Evolutionary conservation across 306 rosid species (phyloP).

Genomic region (Dalbergia cochinchinensis): DNA sequence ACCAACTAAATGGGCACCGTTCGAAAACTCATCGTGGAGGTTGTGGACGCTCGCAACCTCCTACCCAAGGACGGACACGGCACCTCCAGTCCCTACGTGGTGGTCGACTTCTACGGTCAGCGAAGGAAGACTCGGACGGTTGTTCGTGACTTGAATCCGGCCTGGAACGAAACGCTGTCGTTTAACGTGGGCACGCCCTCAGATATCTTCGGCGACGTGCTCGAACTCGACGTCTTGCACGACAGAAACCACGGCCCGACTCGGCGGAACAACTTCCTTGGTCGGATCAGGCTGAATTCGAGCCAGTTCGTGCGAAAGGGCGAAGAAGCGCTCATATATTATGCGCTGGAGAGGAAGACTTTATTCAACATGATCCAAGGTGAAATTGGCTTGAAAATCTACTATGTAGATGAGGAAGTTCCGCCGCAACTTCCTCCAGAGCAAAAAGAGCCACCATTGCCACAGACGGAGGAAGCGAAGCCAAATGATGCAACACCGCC

Average conservation of each 20-base stretch:
- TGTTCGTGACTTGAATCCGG: conserved; percentile 68
- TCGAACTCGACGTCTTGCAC: conserved; percentile 75
- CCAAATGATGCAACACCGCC: background rate
- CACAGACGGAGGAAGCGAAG: conserved; percentile 41
- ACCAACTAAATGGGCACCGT: conserved; percentile 48
- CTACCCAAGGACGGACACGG: conserved; percentile 82
- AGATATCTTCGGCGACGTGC: conserved; percentile 65
- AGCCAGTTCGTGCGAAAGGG: conserved; percentile 79
- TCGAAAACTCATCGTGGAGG: conserved; percentile 75
- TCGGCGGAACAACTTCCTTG: conserved; percentile 67
- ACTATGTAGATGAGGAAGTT: conserved; percentile 56
- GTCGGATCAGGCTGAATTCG: conserved; percentile 68
- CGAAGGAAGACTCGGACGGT: conserved; percentile 61
- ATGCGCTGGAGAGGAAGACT: conserved; percentile 67
- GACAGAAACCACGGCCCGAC: conserved; percentile 70
- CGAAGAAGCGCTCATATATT: conserved; percentile 89
- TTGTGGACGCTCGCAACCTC: conserved; percentile 85
- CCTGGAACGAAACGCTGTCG: conserved; percentile 77
- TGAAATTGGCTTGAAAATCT: conserved; percentile 79
- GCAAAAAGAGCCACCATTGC: conserved; percentile 25
- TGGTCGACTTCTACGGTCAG: conserved; percentile 78
- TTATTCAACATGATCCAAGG: conserved; percentile 68
- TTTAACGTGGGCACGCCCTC: conserved; percentile 67
- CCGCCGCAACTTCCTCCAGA: conserved; percentile 34
- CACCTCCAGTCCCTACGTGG: conserved; percentile 78